Base-by-base conservation (phyloP, 768 basidiomycete species). In the Suillus sp. region DNA sequence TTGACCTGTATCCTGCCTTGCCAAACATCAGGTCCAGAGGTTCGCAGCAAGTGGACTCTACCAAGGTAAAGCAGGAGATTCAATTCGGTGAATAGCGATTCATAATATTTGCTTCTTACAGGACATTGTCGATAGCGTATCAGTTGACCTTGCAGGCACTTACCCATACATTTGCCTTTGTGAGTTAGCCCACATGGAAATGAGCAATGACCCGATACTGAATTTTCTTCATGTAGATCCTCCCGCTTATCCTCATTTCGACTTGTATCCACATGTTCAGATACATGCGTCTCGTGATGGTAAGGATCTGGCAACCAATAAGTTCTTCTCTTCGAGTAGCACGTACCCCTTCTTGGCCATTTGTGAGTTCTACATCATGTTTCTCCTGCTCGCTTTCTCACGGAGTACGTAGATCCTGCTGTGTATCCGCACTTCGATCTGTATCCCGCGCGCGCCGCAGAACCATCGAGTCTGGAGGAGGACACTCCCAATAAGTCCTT, bases 371-470 rank as follows among this genome's bases (percentile, higher is more conserved):
- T 38, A 14, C 11, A 16, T n/a, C 10, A 14, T 53, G 27, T 45
- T 18, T 16, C 2, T 30, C 16, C 35, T n/a, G 4, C 32, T 45
- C 3, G 34, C 4, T 20, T 35, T 59, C 35, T 47, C 18, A 64
- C 42, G 2, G 48, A 30, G 54, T 47, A n/a, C 38, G 25, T 53
- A 61, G 60, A 58, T 32, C 40, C 62, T 45, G 18, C 43, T 64
- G 20, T 74, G 30, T 79, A 80, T 62, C 78, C 78, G 57, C 62
- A 77, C 55, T 74, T 79, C 56, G 70, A 75, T 62, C 61, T 77
- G 32, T 77, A 48, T 64, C 53, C 45, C 3, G 14, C 30, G 8
- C 27, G 50, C 8, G 18, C 77, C 56, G 54, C 34, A 37, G 34
- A 75, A 73, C 6, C 10, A 55, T 14, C n/a, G 34, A 35, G 7